phyloP scores from a whole-genome alignment of 331 rosid genomes.

The Pyrus hybrid region DNA sequence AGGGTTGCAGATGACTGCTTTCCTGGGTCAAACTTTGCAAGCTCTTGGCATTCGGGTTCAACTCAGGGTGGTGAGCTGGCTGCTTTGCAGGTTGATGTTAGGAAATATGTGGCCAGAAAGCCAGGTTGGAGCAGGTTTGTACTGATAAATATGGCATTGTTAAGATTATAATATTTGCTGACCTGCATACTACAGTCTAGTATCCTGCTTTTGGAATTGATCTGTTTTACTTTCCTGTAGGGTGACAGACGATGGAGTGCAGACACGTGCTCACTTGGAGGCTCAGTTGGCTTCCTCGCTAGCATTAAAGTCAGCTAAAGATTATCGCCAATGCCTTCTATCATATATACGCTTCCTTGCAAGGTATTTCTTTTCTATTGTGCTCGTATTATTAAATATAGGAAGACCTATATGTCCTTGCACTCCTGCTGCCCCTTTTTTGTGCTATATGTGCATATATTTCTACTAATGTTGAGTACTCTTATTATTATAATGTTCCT shows the following conservation, averaged over 20 bases:
- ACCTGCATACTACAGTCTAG: neutral
- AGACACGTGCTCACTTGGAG: slow-evolving; percentile 97
- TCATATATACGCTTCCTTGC: slow-evolving; percentile 87
- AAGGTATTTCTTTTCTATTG: slow-evolving; percentile 38
- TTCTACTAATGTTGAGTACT: neutral
- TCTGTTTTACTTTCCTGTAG: slow-evolving; percentile 32
- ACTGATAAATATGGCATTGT: neutral
- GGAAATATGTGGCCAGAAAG: slow-evolving; percentile 92
- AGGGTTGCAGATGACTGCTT: slow-evolving; percentile 98
- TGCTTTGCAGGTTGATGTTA: slow-evolving; percentile 87
- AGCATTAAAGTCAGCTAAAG: slow-evolving; percentile 82
- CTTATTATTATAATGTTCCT: neutral
- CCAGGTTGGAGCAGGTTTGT: slow-evolving; percentile 99
- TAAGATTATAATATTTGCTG: neutral
- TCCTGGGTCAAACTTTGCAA: slow-evolving; percentile 93
- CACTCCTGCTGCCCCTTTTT: neutral
- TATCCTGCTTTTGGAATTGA: slow-evolving; percentile 6
- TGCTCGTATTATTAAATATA: neutral
- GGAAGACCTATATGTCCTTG: neutral
- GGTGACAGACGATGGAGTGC: slow-evolving; percentile 89
- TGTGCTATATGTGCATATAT: neutral
- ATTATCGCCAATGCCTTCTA: slow-evolving; percentile 84
- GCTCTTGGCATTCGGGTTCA: slow-evolving; percentile 94
- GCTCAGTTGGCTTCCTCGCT: slow-evolving; percentile 82
- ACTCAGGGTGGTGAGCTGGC: slow-evolving; percentile 91